These are phyloP conservation scores for Coemansia sp. DNA, from an alignment of 192 early-diverging fungal species.

Conservation along the genomic window DNA sequence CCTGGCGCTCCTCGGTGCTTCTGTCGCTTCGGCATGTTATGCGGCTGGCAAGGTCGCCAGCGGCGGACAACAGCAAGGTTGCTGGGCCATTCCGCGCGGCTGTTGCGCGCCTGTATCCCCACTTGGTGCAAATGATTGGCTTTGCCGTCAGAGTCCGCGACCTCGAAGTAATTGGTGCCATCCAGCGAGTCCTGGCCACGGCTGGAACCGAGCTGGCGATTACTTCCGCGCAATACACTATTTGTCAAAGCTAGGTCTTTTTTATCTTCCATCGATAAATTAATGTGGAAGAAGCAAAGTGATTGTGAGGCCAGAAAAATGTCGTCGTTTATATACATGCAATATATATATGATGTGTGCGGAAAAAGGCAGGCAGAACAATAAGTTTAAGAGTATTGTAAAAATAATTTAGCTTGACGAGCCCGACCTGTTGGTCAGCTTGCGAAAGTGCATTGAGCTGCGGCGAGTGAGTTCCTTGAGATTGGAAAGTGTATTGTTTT, in stretches of 20 bases:
- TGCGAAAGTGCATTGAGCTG: slow-evolving; percentile 26
- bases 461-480: slow-evolving; percentile 26
- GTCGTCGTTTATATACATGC: background rate
- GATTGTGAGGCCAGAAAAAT: too few species aligned
- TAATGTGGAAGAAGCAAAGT: background rate
- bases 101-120: slow-evolving; percentile 24
- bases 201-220: slow-evolving; percentile 21
- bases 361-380: background rate
- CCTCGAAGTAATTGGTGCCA: slow-evolving; percentile 33
- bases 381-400: background rate
- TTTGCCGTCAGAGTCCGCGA: slow-evolving; percentile 36
- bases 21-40: slow-evolving; percentile 14
- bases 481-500: slow-evolving; percentile 11
- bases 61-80: background rate
- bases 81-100: slow-evolving; percentile 14
- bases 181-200: slow-evolving; percentile 30
- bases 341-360: background rate
- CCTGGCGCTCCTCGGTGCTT: slow-evolving; percentile 34
- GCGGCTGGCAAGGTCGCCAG: slow-evolving; percentile 1
- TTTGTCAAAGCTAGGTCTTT: background rate
- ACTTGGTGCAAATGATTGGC: slow-evolving; percentile 34
- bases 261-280: too few species aligned
- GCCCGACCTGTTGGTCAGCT: slow-evolving; percentile 16
- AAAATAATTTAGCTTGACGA: slow-evolving; percentile 4
- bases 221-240: background rate